These are phyloP conservation scores for Gnetum montanum DNA, from an alignment of 75 land plant species.

Conservation along the genomic window DNA sequence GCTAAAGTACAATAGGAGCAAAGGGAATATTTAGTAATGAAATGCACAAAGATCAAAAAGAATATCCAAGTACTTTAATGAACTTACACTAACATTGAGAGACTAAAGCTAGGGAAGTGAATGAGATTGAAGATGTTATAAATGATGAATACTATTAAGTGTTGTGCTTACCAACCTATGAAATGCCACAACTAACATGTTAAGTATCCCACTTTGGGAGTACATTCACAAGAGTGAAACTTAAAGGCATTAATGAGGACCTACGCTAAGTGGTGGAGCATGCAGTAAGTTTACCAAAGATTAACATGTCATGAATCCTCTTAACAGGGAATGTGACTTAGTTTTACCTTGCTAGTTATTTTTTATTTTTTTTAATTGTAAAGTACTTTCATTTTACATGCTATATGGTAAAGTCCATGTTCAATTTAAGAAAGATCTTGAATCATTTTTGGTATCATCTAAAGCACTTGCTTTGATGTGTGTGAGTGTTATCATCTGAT, in stretches of 20 bases:
- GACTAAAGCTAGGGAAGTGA: too few relatives aligned
- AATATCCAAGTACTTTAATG: neutral
- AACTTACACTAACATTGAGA: too few relatives aligned
- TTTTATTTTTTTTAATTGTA: too few relatives aligned
- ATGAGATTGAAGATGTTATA: neutral
- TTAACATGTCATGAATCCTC: neutral
- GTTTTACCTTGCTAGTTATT: too few relatives aligned
- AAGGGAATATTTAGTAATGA: neutral
- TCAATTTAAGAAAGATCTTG: too few relatives aligned
- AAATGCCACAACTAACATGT: neutral
- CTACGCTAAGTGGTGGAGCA: neutral
- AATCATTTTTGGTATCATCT: too few relatives aligned
- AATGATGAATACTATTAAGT: neutral
- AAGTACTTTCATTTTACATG: too few relatives aligned
- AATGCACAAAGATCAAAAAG: neutral
- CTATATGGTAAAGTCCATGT: too few relatives aligned
- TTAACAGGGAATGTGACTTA: neutral
- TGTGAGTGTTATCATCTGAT: too few relatives aligned
- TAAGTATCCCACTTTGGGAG: neutral
- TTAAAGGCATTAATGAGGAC: neutral
- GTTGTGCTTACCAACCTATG: neutral
- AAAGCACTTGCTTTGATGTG: too few relatives aligned
- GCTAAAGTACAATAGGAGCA: neutral
- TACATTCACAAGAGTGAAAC: neutral
- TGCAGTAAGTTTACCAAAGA: neutral